Evolutionary conservation across 345 rosid species (phyloP).

Genomic region (Eucalyptus lansdowneana): DNA sequence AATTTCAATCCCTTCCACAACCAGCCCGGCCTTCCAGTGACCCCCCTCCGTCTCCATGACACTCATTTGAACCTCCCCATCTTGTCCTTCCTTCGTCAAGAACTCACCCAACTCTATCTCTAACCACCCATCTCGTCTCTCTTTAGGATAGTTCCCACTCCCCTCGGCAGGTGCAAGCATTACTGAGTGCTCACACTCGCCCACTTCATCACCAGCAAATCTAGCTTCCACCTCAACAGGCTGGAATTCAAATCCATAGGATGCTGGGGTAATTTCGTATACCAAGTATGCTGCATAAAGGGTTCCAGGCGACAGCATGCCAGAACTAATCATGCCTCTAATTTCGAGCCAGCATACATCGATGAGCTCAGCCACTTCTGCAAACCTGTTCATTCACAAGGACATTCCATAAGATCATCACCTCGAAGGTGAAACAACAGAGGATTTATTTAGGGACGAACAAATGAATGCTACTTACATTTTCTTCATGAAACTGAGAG

Average conservation of each 20-base stretch:
- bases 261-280: background rate
- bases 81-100: background rate
- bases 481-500: background rate
- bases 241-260: background rate
- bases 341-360: background rate
- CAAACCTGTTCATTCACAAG: background rate
- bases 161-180: background rate
- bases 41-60: background rate
- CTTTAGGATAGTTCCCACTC: background rate
- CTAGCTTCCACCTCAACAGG: background rate
- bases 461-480: background rate
- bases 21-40: slow-evolving; percentile 1
- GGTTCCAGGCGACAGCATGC: background rate
- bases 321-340: background rate
- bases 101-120: slow-evolving; percentile 15
- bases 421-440: background rate
- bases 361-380: background rate
- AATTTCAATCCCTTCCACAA: slow-evolving; percentile 27
- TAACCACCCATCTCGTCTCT: slow-evolving; percentile 15
- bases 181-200: background rate
- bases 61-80: slow-evolving; percentile 1
- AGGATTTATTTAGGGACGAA: background rate
- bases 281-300: background rate
- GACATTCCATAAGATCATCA: background rate
- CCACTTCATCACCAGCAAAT: background rate